Evolutionary conservation across 495 filamentous ascomycete species (phyloP).

Genomic region (Pseudoneurospora amorphoporcata): DNA sequence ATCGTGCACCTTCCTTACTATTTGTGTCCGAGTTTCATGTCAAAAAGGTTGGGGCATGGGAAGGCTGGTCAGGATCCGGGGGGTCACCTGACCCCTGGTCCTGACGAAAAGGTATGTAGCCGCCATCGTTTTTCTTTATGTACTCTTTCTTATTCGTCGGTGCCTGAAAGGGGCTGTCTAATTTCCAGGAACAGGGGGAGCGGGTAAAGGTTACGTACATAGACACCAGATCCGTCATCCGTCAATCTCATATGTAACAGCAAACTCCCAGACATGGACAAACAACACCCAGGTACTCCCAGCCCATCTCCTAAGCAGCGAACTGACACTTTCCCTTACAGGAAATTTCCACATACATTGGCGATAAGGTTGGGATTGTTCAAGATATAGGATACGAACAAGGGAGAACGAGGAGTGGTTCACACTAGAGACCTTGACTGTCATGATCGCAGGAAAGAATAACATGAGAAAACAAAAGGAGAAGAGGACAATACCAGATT

Average conservation of each 20-base stretch:
- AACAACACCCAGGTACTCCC: not conserved
- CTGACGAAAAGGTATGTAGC: not conserved
- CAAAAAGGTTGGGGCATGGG: not conserved
- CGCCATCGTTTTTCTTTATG: not conserved
- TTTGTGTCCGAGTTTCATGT: not conserved
- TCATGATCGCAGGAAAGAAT: not conserved
- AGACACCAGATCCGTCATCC: not conserved
- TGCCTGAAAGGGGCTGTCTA: not conserved
- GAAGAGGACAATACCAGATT: not conserved
- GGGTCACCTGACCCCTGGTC: not conserved
- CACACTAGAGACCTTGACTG: not conserved
- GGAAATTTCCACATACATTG: not conserved
- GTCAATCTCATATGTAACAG: not conserved
- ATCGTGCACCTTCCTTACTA: not conserved
- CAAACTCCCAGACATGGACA: not conserved
- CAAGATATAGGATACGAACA: not conserved
- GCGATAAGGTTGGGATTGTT: not conserved
- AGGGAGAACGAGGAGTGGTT: not conserved
- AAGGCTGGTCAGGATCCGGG: not conserved
- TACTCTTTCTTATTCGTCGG: not conserved
- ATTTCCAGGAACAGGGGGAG: not conserved
- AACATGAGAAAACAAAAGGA: not conserved
- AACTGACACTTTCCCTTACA: not conserved
- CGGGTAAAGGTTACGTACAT: not conserved
- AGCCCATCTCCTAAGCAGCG: not conserved